Base-by-base conservation (phyloP, 345 rosid species). In the Microcos paniculata region DNA sequence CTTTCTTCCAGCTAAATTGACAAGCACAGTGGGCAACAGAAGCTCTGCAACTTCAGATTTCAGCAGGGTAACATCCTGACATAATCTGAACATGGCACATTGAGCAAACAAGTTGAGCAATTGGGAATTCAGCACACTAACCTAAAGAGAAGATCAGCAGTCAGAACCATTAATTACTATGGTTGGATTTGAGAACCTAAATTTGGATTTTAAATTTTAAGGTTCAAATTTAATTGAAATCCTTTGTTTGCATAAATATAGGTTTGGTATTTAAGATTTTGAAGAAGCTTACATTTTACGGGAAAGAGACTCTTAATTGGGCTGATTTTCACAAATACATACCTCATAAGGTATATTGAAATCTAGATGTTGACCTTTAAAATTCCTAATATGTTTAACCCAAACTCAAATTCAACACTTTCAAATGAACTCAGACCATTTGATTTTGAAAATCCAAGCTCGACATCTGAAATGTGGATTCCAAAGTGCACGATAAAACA, bases 31-130 rank as follows among this genome's bases (percentile, higher is more conserved):
- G 16, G 98, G 90, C 71, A 95, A 85, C 46, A 93, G 82, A 80
- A 95, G 93, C 92, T 93, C 98, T 67, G 98, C 91, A 58, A 87
- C 91, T 86, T 95, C 98, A 62, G 96, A 86, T 84, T 95, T 95
- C 78, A 89, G 79, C 80, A 88, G 70, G 75, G 88, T 92, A 75
- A 95, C 85, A 80, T 90, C 92, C 84, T 91, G 99, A 78, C 93
- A 95, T 82, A 95, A 85, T 86, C 99, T 95, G 88, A 59, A 77
- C 78, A 72, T 57, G 66, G 71, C 31, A 30, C 30, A 57, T 40
- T 63, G 77, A 78, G 77, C 51, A 58, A 75, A 43, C 75, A 66
- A 62, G 72, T 74, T 28, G 21, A 30, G 26, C 43, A 69, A 69
- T 49, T 30, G 2, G 11, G 45, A 18, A 69, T 49, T 69, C 11